Evolutionary conservation across 2,329 filamentous ascomycete species (phyloP), one percentile per base, ranked within the genome.

Genomic region (Penicillium sp.): DNA sequence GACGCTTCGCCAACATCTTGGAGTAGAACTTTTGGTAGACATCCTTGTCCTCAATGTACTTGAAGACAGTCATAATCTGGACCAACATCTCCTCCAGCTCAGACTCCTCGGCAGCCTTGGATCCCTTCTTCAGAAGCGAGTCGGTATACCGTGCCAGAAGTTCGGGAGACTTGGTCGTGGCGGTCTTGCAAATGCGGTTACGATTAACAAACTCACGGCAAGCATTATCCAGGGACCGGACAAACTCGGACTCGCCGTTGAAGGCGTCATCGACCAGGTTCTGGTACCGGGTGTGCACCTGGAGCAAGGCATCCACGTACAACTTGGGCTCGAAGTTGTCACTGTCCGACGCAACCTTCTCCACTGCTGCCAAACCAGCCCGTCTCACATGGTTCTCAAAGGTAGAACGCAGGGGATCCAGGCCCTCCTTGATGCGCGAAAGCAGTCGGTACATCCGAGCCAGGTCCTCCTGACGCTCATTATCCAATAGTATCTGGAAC

Each of bases 21-120:
- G 94, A 96, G 79, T 99, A 99, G 79, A 97, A 99, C 77, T 98
- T 99, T 77, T 98, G 95, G 84, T 99, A 99, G 5, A 99, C 96
- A 72, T 99, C 95, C 83, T 99, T 99, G 79, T 99, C 96, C 75
- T 99, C 95, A 64, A 99, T 98, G 78, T 99, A 99, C 81, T 98
- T 98, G 86, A 99, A 99, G 56, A 99, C 92, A 1, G 94, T 97
- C 95, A 99, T 99, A 70, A 99, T 95, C 75, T 97, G 91, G 19
- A 87, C 87, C 33, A 98, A 81, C 35, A 92, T 89, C 66, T 89
- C 89, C 78, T 99, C 95, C 69, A 98, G 84, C 71, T 99, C 94
- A 35, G 91, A 89, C 73, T 99, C 95, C 73, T 98, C 95, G 14
- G 92, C 91, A 68, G 92, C 92, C 68, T 93, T 96, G 33, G 90